Base-by-base conservation (phyloP, 2,329 filamentous ascomycete genomes). In the Aspergillus quadricinctus region DNA sequence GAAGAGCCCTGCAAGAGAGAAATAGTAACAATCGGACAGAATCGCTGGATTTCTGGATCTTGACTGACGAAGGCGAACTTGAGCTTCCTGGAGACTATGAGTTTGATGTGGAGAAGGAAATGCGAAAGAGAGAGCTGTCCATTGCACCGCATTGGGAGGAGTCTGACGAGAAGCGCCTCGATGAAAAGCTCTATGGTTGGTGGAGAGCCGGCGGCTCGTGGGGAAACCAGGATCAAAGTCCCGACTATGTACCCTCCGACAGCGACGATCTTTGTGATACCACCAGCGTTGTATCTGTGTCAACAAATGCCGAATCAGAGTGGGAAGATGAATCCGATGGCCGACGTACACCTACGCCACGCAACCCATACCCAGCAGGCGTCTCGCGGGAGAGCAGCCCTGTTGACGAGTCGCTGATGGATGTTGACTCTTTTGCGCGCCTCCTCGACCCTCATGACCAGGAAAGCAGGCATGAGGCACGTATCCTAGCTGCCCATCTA, bases 141-240 rank as follows among this genome's bases (percentile, higher is more conserved):
- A 74, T 70, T 54, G 71, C 67, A 66, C 71, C 62, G 29, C 63
- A 70, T 41, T 77, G 75, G 71, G 73, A 73, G 49, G 69, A 76
- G 17, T 61, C 77, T 6, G 77, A 85, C 43, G 89, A 94, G 64
- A 81, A 83, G 28, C 83, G 84, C 41, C 78, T 97, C 2, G 88
- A 93, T 61, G 80, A 82, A 2, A 87, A 85, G 57, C 77, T 97
- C 1, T 97, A 97, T 70, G 79, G 80, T 29, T 94, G 92, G 84
- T 97, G 91, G 89, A 85, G 88, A 52, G 79, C 81, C 53, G 91
- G 90, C 21, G 91, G 90, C 7, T 89, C 89, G 77, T 97, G 91
- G 86, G 92, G 93, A 1, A 86, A 87, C 17, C 80, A 87, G 31
- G 93, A 97, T 69, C 80, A 81, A 4, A 96, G 90, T 66, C 89